Evolutionary conservation across 257 asterid species (phyloP).

Genomic region (Solanum sitiens): DNA sequence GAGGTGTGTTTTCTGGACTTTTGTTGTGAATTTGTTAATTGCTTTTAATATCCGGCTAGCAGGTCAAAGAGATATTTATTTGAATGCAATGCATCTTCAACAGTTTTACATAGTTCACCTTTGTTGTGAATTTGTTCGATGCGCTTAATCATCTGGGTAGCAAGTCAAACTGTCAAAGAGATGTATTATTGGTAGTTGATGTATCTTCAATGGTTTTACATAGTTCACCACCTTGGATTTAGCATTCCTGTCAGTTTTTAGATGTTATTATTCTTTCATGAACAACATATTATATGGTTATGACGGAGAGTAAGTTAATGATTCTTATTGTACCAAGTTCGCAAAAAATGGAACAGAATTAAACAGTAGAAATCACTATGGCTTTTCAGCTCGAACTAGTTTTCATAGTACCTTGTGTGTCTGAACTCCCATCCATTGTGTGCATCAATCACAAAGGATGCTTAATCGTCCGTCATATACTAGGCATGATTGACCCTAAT

Average conservation of each 20-base stretch:
- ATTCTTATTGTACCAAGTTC: background rate
- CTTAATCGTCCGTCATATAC: background rate
- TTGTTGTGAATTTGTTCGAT: background rate
- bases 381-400: background rate
- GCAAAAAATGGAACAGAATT: background rate
- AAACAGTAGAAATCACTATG: background rate
- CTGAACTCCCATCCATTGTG: background rate
- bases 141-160: background rate
- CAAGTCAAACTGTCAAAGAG: background rate
- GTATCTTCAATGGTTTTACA: background rate
- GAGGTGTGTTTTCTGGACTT: slow-evolving; percentile 38
- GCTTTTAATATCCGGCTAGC: background rate
- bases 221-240: background rate
- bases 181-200: background rate
- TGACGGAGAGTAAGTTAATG: background rate
- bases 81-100: background rate
- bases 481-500: slow-evolving; percentile 3
- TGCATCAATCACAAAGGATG: background rate
- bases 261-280: background rate
- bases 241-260: background rate
- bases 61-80: background rate
- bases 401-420: background rate
- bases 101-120: background rate
- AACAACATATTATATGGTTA: background rate
- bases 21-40: background rate